phyloP scores from a whole-genome alignment of 192 early-diverging fungal species.

The Linnemannia schmuckeri region DNA sequence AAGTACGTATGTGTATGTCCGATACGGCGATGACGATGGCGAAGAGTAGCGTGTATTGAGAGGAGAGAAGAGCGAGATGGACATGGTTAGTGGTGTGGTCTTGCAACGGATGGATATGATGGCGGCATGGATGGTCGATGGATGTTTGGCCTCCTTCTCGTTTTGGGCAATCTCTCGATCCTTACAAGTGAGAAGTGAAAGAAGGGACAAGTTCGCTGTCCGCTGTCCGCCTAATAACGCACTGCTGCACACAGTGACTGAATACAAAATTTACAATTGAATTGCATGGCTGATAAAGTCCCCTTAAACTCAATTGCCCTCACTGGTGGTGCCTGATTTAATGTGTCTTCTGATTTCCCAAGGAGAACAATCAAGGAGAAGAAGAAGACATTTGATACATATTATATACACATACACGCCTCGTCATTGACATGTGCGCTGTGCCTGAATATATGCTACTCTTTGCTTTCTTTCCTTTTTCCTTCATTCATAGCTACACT shows the following conservation, averaged over 20 bases:
- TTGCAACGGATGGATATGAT: constrained; percentile 32
- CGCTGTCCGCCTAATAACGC: constrained; percentile 11
- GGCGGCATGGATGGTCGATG: constrained; percentile 12
- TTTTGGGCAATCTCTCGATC: constrained; percentile 12
- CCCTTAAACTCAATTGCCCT: not conserved
- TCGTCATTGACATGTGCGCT: not conserved
- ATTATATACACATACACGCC: no score
- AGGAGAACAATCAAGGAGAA: not conserved
- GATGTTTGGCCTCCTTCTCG: constrained; percentile 8
- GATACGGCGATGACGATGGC: not conserved
- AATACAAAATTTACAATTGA: not conserved
- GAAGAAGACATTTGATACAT: not conserved
- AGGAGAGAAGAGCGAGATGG: not conserved
- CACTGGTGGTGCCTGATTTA: not conserved
- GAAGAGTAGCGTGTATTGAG: not conserved
- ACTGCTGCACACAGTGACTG: not conserved
- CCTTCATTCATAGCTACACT: not conserved
- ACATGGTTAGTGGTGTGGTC: constrained; percentile 32
- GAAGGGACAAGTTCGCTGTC: constrained; percentile 30
- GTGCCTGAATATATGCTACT: not conserved
- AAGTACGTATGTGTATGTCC: not conserved
- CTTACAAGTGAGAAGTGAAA: constrained; percentile 55
- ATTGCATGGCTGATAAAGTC: not conserved
- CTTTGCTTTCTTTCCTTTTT: not conserved
- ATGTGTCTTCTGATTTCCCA: not conserved